Evolutionary conservation across 2,329 filamentous ascomycete species (phyloP), one percentile per base, ranked within the genome.

Genomic region (Aspergillus sp.): DNA sequence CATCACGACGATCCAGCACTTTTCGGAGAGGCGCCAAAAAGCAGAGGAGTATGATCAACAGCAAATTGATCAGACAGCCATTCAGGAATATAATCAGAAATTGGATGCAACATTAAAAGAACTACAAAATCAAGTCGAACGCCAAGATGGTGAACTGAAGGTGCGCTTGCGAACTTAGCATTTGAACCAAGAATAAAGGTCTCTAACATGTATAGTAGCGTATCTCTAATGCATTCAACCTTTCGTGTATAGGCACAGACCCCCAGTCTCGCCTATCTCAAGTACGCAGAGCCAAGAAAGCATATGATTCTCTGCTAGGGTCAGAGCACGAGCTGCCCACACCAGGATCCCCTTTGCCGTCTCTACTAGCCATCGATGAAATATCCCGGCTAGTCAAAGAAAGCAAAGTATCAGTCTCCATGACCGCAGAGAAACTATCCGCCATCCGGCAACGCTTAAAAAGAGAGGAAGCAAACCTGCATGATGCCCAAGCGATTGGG

Each of bases 331-430:
- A 82, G 56, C 70, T 91, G 19, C 87, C 88, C 2, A 74, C 76
- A 20, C 71, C 80, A 7, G 80, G 78, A 44, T 91, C 88, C 17
- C 74, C 84, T 5, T 67, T 93, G 5, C 86, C 87, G 3, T 81
- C 83, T 5, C 73, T 94, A 4, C 64, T 93, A 37, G 86, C 88
- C 5, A 68, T 89, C 46, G 82, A 85, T 45, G 82, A 79, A 57
- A 83, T 84, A 2, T 77, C 84, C 49, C 74, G 78, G 48, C 82
- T 82, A 13, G 78, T 86, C 43, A 66, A 75, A 50, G 83, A 88
- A 55, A 85, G 83, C 15, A 82, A 80, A 54, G 69, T 72, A 17
- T 82, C 82, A 46, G 74, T 88, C 10, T 61, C 65, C 33, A 63
- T 62, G 53, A 70, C 70, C 1, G 64, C 71, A 41, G 56, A 68